These are phyloP conservation scores for Juglanconis oblonga DNA, from an alignment of 2,329 filamentous ascomycete species.

Conservation along the genomic window DNA sequence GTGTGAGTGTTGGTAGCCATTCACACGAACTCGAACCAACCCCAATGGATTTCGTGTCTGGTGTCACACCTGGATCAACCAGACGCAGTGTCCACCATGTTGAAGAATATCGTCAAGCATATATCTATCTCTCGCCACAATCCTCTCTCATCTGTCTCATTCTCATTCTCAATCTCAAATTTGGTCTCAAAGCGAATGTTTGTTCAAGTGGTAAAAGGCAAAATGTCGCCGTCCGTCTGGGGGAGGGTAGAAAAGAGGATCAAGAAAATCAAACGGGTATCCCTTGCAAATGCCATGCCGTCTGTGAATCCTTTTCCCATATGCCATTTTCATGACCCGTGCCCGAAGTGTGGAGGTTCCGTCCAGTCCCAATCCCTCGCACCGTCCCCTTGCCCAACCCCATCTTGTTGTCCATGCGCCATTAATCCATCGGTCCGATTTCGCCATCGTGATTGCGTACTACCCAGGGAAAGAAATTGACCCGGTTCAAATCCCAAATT, in stretches of 20 bases:
- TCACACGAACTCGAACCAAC: not conserved
- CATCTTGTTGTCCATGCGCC: constrained; percentile 14
- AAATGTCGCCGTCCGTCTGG: not conserved
- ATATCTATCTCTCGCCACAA: not conserved
- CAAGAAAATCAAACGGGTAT: constrained; percentile 21
- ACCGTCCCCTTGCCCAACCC: constrained; percentile 10
- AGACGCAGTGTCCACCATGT: not conserved
- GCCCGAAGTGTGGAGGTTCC: not conserved
- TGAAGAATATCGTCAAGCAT: constrained; percentile 1
- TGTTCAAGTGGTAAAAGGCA: not conserved
- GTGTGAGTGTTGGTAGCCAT: too few species aligned
- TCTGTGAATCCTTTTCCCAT: constrained; percentile 14
- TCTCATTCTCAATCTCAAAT: constrained; percentile 3
- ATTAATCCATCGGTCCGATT: constrained; percentile 14
- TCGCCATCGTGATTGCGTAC: constrained; percentile 1
- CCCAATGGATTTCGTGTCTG: not conserved
- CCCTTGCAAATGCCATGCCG: constrained; percentile 22
- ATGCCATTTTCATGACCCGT: constrained; percentile 7
- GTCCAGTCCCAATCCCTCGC: not conserved
- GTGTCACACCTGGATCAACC: constrained; percentile 9
- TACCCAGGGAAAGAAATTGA: not conserved
- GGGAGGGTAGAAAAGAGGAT: constrained; percentile 3
- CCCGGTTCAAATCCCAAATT: not conserved
- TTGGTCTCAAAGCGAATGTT: constrained; percentile 13
- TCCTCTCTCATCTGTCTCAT: not conserved